Evolutionary conservation across 2,329 filamentous ascomycete genomes (phyloP).

Genomic region (Ascochyta lentis): DNA sequence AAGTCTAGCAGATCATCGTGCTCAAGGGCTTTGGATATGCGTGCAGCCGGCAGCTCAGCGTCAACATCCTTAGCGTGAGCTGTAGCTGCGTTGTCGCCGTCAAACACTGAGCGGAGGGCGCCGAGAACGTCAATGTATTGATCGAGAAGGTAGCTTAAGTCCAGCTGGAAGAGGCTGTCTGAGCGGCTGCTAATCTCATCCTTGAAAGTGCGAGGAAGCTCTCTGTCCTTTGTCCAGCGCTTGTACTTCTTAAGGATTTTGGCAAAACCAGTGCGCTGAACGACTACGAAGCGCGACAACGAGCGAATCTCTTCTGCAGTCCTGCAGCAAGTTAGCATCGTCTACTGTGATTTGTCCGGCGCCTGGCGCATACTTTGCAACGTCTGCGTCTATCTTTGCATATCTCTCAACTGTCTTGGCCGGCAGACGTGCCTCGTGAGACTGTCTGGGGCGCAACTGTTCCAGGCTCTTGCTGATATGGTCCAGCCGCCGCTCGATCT

Average conservation of each 20-base stretch:
- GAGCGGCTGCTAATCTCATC: constrained; percentile 69
- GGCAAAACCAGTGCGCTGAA: constrained; percentile 77
- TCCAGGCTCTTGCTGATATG: constrained; percentile 50
- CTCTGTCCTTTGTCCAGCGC: constrained; percentile 81
- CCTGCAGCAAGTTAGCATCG: constrained; percentile 40
- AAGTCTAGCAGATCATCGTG: constrained; percentile 55
- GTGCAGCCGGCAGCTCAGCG: constrained; percentile 35
- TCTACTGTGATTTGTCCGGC: too few species aligned
- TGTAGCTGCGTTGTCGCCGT: constrained; percentile 34
- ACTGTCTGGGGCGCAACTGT: constrained; percentile 37
- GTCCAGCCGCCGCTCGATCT: constrained; percentile 71
- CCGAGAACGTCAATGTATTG: constrained; percentile 57
- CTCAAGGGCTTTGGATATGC: constrained; percentile 50
- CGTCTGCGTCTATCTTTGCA: constrained; percentile 58
- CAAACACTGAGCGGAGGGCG: constrained; percentile 54
- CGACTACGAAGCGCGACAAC: constrained; percentile 73
- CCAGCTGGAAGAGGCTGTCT: constrained; percentile 74
- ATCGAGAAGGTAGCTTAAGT: constrained; percentile 62
- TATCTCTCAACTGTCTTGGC: constrained; percentile 58
- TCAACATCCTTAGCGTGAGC: constrained; percentile 21
- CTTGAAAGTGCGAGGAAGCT: constrained; percentile 70
- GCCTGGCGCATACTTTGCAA: constrained; percentile 48
- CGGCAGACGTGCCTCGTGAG: constrained; percentile 42
- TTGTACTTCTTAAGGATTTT: constrained; percentile 88
- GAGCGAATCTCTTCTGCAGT: constrained; percentile 75